Conservation (phyloP, 257 asterid genomes). For the Solanum peruvianum region DNA sequence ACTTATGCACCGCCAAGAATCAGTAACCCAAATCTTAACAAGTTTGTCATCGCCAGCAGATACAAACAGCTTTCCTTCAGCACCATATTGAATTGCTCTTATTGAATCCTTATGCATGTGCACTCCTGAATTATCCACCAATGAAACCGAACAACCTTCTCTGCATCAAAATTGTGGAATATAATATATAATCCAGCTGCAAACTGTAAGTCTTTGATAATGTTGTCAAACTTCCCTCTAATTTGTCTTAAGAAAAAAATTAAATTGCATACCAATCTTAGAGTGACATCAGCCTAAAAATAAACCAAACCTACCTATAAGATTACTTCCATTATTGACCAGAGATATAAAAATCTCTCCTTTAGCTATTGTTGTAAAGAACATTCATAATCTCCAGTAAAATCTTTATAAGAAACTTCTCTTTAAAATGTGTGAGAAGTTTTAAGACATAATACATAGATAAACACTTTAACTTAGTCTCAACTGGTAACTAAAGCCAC, state of each 20-base stretch:
- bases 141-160: constrained; percentile 29
- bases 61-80: constrained; percentile 58
- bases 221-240: not conserved
- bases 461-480: not conserved
- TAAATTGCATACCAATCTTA: not conserved
- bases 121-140: constrained; percentile 42
- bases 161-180: constrained; percentile 21
- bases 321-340: not conserved
- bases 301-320: not conserved
- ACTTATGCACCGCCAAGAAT: constrained; percentile 60
- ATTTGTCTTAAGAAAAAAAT: not conserved
- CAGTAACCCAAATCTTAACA: constrained; percentile 71
- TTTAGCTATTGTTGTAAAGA: not conserved
- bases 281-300: not conserved
- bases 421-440: not conserved
- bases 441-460: not conserved
- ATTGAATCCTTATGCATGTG: constrained; percentile 53
- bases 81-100: constrained; percentile 65
- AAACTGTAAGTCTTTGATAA: not conserved
- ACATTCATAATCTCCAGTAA: not conserved
- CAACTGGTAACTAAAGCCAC: not conserved
- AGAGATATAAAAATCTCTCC: not conserved
- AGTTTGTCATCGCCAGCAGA: constrained; percentile 96
- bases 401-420: not conserved
- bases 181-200: not conserved